Evolutionary conservation across 805 yeast species (phyloP), one percentile per base, ranked within the genome.

Genomic region (Candida sphagnicola): DNA sequence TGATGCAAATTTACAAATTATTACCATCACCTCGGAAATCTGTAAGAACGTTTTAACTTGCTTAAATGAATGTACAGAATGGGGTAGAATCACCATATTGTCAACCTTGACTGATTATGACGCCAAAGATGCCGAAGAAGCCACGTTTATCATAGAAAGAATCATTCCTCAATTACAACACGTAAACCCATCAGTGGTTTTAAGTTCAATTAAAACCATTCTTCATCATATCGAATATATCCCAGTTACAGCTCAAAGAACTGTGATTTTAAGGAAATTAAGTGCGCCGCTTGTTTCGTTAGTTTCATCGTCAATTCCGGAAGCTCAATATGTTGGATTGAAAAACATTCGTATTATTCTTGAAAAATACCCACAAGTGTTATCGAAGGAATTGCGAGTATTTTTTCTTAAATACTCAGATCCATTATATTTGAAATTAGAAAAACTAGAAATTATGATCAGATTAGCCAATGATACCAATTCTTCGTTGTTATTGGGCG

Each of bases 81-180:
- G 99, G 99, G 99, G 99, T 8, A 77, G 99, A 54, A 85, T 93
- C 47, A 78, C 97, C 1, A 85, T 93, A 31, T 70, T 93, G 42
- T 78, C 85, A 1, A 89, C 96, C 1, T 65, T 93, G 46, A 74
- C 88, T 5, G 90, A 83, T 33, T 91, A 82, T 57, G 56, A 67
- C 4, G 71, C 95, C 0, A 51, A 56, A 2, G 76, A 72, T 33
- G 57, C 66, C 2, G 67, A 73, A 12, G 96, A 90, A 56, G 89
- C 95, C 2, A 79, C 75, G 43, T 89, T 86, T 54, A 86, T 91
- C 39, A 76, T 91, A 45, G 97, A 91, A 53, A 74, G 96, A 45
- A 89, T 88, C 8, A 77, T 86, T 8, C 98, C 99, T 11, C 98
- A 93, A 64, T 75, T 91, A 53, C 99, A 91, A 66, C 99, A 91